Conservation (phyloP, 805 yeast genomes). For the Metschnikowia peoriensis region DNA sequence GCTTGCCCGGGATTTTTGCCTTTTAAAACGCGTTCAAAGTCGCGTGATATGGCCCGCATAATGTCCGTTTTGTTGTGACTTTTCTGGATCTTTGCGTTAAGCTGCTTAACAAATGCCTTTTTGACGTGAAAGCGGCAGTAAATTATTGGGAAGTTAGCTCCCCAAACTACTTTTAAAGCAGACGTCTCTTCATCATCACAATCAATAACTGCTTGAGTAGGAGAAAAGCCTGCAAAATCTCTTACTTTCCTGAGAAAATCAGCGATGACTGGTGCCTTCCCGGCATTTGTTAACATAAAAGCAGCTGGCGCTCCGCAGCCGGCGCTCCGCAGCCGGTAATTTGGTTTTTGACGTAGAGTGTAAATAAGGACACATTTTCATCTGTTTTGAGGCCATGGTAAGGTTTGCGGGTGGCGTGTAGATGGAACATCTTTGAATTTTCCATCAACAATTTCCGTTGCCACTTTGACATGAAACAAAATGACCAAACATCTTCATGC, state of each 20-base stretch:
- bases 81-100: neutral
- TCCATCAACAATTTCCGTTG: neutral
- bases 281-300: neutral
- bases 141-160: neutral
- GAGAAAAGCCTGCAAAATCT: neutral
- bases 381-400: neutral
- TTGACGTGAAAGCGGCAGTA: neutral
- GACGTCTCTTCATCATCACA: neutral
- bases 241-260: neutral
- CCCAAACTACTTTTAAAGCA: constrained; percentile 1
- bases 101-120: neutral
- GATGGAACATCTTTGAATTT: neutral
- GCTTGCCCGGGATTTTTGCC: neutral
- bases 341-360: neutral
- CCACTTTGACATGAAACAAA: neutral
- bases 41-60: neutral
- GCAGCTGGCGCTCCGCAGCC: neutral
- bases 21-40: neutral
- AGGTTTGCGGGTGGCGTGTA: neutral
- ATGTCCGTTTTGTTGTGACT: neutral
- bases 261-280: neutral
- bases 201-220: neutral
- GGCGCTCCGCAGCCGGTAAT: neutral
- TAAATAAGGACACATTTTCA: neutral
- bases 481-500: neutral